These are phyloP conservation scores for Canavalia ensiformis DNA, from an alignment of 306 rosid genomes.

Conservation along the genomic window DNA sequence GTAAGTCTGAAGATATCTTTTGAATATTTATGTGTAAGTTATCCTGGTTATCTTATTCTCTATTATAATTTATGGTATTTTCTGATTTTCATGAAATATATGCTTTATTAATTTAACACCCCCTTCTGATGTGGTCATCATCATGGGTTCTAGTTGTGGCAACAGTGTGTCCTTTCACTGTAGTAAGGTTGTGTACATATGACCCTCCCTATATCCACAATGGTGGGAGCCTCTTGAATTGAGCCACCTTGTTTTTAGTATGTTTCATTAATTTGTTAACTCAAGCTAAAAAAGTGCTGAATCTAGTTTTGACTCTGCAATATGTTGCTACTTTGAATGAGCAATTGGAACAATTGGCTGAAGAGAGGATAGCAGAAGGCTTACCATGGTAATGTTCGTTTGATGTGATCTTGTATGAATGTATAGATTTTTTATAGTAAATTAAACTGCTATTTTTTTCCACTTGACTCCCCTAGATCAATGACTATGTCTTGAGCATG, in stretches of 20 bases:
- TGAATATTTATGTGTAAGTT: conserved; percentile 16
- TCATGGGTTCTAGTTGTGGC: too few species aligned
- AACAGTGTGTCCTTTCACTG: too few species aligned
- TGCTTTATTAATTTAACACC: conserved; percentile 3
- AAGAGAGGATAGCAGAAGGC: conserved; percentile 83
- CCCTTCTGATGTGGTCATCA: too few species aligned
- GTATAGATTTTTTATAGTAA: too few species aligned
- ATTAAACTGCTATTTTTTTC: too few species aligned
- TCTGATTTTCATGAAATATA: conserved; percentile 26
- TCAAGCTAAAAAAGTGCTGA: neutral
- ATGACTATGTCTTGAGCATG: too few species aligned
- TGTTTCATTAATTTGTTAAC: neutral
- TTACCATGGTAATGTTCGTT: conserved; percentile 63
- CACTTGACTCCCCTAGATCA: too few species aligned
- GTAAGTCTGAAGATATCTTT: conserved; percentile 53
- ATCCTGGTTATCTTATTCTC: neutral
- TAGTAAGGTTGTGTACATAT: too few species aligned
- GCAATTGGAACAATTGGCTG: conserved; percentile 80
- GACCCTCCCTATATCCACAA: too few species aligned
- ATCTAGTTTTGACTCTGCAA: conserved; percentile 53
- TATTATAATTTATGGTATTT: neutral
- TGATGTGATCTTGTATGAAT: neutral
- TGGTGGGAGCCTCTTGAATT: too few species aligned
- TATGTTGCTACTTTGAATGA: conserved; percentile 87
- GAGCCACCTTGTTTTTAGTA: too few species aligned